A percentile compares a stretch with the other conserved stretches of the same genome.
phyloP scores from a whole-genome alignment of 192 early-diverging fungal species.

The Backusella mclennaniae region DNA sequence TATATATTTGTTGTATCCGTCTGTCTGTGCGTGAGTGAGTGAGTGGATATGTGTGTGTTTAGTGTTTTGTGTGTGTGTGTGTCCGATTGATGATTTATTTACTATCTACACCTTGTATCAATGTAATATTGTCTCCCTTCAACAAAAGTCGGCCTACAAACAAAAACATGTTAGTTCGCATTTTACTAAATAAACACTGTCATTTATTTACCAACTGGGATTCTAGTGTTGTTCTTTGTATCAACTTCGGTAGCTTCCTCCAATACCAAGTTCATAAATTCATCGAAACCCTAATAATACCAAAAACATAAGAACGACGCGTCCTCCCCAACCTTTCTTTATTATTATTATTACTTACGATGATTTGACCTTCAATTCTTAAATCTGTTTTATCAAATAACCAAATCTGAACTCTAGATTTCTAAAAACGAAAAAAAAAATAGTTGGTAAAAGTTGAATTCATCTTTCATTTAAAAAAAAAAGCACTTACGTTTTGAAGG shows the following conservation, averaged over 20 bases:
- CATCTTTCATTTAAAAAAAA: background rate
- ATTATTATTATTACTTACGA: slow-evolving; percentile 6
- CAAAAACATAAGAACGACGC: background rate
- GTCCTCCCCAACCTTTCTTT: background rate
- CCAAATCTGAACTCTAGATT: slow-evolving; percentile 92
- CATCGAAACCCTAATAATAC: slow-evolving; percentile 87
- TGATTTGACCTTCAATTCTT: background rate
- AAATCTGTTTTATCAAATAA: slow-evolving; percentile 86
- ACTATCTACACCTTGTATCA: slow-evolving; percentile 58
- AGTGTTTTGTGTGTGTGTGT: background rate
- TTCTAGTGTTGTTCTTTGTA: slow-evolving; percentile 74
- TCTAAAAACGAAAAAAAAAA: slow-evolving; percentile 43
- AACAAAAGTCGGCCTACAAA: slow-evolving; percentile 79
- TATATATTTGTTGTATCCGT: background rate
- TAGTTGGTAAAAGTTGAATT: background rate
- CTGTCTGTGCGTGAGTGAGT: background rate
- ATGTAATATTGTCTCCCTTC: slow-evolving; percentile 97
- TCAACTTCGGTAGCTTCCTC: slow-evolving; percentile 87
- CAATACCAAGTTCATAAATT: slow-evolving; percentile 97
- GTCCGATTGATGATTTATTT: background rate
- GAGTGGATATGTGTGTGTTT: background rate
- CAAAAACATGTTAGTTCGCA: background rate
- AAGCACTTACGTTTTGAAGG: slow-evolving; percentile 76
- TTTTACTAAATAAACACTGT: background rate
- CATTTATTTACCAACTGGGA: slow-evolving; percentile 59